Conservation (phyloP, 2,329 filamentous ascomycete genomes). For the Verticillium tricorpus region DNA sequence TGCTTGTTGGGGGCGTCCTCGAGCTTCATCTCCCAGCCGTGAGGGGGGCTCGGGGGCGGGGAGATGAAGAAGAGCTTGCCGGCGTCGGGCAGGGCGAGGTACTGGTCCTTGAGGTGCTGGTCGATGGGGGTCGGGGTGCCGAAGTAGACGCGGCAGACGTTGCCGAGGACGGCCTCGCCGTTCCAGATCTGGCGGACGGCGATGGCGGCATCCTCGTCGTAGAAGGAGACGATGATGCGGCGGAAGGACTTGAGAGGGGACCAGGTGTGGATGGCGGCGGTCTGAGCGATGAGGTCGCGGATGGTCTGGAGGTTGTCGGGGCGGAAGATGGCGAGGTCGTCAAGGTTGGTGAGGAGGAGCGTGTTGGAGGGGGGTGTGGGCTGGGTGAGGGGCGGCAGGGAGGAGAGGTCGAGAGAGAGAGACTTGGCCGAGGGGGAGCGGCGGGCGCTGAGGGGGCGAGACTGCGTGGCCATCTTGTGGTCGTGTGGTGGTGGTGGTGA, state of each 20-base stretch:
- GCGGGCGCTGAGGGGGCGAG: slow-evolving; percentile 25
- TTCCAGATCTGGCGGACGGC: slow-evolving; percentile 69
- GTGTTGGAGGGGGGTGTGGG: slow-evolving; percentile 80
- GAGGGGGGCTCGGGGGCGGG: slow-evolving; percentile 62
- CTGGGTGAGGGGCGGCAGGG: slow-evolving; percentile 62
- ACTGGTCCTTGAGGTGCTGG: slow-evolving; percentile 42
- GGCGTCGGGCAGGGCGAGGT: slow-evolving; percentile 62
- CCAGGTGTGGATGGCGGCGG: slow-evolving; percentile 73
- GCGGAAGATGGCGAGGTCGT: slow-evolving; percentile 68
- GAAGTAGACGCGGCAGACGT: slow-evolving; percentile 65
- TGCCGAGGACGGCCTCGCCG: slow-evolving; percentile 67
- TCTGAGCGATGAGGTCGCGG: slow-evolving; percentile 62
- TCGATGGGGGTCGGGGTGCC: slow-evolving; percentile 57
- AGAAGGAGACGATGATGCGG: slow-evolving; percentile 77
- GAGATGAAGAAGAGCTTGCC: slow-evolving; percentile 72
- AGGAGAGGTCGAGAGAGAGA: slow-evolving; percentile 70
- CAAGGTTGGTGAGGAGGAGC: slow-evolving; percentile 76
- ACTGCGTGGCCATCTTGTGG: slow-evolving; percentile 14
- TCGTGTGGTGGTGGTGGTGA: neutral
- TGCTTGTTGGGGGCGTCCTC: slow-evolving; percentile 68
- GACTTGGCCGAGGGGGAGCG: slow-evolving; percentile 40
- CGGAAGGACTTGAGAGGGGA: slow-evolving; percentile 78
- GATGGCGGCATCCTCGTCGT: slow-evolving; percentile 63
- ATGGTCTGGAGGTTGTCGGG: slow-evolving; percentile 70
- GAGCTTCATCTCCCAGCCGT: slow-evolving; percentile 64